Base-by-base conservation (phyloP, 345 rosid species). In the Psidium friedrichsthalianum region DNA sequence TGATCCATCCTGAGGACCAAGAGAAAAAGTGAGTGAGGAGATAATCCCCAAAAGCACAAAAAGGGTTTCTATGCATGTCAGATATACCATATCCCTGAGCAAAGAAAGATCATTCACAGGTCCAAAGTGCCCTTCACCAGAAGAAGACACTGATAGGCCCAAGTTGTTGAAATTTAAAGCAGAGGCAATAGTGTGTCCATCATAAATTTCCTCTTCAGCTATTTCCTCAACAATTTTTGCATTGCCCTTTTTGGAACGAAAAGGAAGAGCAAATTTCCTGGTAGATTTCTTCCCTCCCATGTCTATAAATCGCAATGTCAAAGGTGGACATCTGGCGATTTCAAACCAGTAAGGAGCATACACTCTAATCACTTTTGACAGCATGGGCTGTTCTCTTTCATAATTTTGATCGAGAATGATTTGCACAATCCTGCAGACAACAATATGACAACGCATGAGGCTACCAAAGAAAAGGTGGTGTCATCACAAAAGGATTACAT, bases 281-380 rank as follows among this genome's bases (percentile, higher is more conserved):
- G 87, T 86, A 82, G 86, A 86, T 90, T 92, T 94, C 86, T 88
- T 92, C 85, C 91, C 94, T 14, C 89, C 85, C 84, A 92, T 24
- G 81, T 97, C 93, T 57, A 94, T 85, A 88, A 96, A 92, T 88
- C 89, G 90, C 82, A 86, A 94, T 69, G 91, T 91, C 88, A 97
- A 96, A 18, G 96, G 94, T 59, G 98, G 98, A 88, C 99, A 97
- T 90, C 95, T 92, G 51, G 97, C 90, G 85, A 96, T 87, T 61
- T 97, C 90, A 91, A 97, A 92, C 99, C 99, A 97, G 87, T 89
- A 93, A 53, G 98, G 96, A 87, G 98, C 98, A 83, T 97, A 96
- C 81, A 97, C 90, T 91, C 98, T 91, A 81, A 97, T 91, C 51
- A 84, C 89, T 90, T 92, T 97, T 81, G 92, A 92, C 90, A 92